phyloP scores from a whole-genome alignment of 768 basidiomycete species.

The Leccinum disarticulatum region DNA sequence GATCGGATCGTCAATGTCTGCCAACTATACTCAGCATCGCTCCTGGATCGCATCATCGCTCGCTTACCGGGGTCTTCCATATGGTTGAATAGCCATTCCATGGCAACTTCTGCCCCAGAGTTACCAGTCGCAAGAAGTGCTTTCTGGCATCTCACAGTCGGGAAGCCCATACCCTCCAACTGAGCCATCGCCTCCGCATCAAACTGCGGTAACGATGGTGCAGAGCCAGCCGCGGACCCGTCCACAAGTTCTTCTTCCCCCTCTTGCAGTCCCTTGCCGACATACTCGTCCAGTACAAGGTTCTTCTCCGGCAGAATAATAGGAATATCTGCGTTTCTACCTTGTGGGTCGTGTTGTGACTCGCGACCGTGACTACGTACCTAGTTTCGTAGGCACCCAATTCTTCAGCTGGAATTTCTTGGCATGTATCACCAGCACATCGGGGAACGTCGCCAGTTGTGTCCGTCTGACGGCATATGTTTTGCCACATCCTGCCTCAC shows the following conservation, averaged over 20 bases:
- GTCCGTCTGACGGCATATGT: constrained; percentile 71
- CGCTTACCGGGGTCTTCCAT: constrained; percentile 87
- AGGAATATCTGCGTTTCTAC: constrained; percentile 70
- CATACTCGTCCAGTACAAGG: constrained; percentile 60
- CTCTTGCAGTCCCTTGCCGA: constrained; percentile 68
- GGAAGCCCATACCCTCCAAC: constrained; percentile 92
- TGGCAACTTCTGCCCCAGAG: constrained; percentile 72
- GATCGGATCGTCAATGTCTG: constrained; percentile 88
- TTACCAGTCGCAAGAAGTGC: constrained; percentile 88
- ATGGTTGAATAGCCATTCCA: constrained; percentile 95
- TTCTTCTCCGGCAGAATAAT: constrained; percentile 63
- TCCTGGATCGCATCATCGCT: not conserved
- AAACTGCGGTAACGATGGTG: constrained; percentile 57
- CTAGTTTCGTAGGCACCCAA: constrained; percentile 95
- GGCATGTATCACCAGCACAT: constrained; percentile 84
- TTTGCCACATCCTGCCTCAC: constrained; percentile 67
- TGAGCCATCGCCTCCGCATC: constrained; percentile 72
- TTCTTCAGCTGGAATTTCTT: constrained; percentile 94
- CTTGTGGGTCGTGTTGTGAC: not conserved
- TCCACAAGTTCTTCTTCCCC: constrained; percentile 72
- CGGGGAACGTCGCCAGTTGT: constrained; percentile 83
- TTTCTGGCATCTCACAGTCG: constrained; percentile 79
- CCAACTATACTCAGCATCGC: not conserved
- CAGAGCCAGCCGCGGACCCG: constrained; percentile 38
- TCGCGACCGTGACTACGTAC: constrained; percentile 41